Evolutionary conservation across 805 yeast genomes (phyloP), one percentile per base, ranked within the genome.

Genomic region (Teunomyces atbi): DNA sequence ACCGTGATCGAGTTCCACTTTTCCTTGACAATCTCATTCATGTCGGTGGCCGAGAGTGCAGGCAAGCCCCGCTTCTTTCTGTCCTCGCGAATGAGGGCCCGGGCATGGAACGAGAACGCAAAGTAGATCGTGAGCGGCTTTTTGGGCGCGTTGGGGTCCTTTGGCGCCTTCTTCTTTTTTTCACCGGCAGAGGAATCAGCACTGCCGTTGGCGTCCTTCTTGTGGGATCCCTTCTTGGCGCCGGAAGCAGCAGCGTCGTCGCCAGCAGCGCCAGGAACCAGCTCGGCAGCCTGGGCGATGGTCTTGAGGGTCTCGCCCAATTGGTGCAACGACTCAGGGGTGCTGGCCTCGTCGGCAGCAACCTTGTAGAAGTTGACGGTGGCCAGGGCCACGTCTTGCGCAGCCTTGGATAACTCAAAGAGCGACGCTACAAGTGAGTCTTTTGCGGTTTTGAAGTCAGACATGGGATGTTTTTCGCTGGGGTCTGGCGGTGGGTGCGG

Each of bases 141-240:
- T 76, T 88, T 89, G 49, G 99, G 99, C 38, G 96, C 97, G 59
- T 87, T 84, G 44, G 97, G 97, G 67, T 92, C 98, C 56, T 68
- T 74, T 44, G 68, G 74, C 32, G 63, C 71, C 57, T 73, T 76
- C 58, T 69, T 73, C 58, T 78, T 81, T 68, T 80, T 84, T 47
- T 65, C 47, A 15, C 45, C 35, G n/a, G n/a, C n/a, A 6, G 23
- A 38, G 38, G 59, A 40, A n/a, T 36, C 45, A 20, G 45, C 45
- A 35, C 37, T 38, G 19, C 36, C 40, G 19, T 52, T 59, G 13
- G 49, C 57, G 18, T 27, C 52, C 8, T 42, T 57, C 10, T 52
- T 45, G 28, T 51, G 57, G 16, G 48, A 39, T 12, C 53, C 51
- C 13, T 42, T 45, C 26, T 41, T 43, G 13, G 58, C 38, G 3